Base-by-base conservation (phyloP, 1,284 basidiomycete genomes). In the Irpex sp. region DNA sequence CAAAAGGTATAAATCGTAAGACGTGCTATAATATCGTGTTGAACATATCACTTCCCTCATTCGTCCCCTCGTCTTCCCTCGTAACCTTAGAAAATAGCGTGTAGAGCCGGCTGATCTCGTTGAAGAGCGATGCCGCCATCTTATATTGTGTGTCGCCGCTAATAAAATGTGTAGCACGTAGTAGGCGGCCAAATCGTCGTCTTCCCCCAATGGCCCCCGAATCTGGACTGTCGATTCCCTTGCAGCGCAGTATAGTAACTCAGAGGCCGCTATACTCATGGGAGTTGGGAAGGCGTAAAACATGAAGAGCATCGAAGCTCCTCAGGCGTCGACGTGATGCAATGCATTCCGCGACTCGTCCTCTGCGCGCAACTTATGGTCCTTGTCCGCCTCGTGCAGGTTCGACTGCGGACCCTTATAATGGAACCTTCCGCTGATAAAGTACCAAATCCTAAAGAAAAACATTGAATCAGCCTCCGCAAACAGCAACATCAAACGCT, bases 361-460 rank as follows among this genome's bases (percentile, higher is more conserved):
- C 35, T 52, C 36, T 2, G 58, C 2, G 21, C 36, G 36, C 28
- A 39, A 14, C 36, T 60, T 56, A 2, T 51, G 48, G 48, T 51
- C 21, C 37, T 56, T 56, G 36, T 35, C 19, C 5, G 52, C 35
- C n/a, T 58, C 9, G 2, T 53, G 14, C 47, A 49, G 2, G 57
- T 61, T 57, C 35, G 39, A 56, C 18, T 49, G 33, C 2, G 62
- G 62, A 42, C 72, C 72, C 57, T 71, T 70, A 65, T 73, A 73
- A 61, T 73, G 72, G 28, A 58, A 60, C 47, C 66, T 68, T 19
- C 39, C 56, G 35, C 53, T 37, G 14, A 69, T 58, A 28, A 66
- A 61, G 59, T 68, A 72, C 71, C 71, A 72, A 0, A 69, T 58
- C 16, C 69, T 73, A n/a, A 36, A 16, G 56, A 23, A 39, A 0